Conservation (phyloP, 768 basidiomycete species). For the Sutorius australiensis region DNA sequence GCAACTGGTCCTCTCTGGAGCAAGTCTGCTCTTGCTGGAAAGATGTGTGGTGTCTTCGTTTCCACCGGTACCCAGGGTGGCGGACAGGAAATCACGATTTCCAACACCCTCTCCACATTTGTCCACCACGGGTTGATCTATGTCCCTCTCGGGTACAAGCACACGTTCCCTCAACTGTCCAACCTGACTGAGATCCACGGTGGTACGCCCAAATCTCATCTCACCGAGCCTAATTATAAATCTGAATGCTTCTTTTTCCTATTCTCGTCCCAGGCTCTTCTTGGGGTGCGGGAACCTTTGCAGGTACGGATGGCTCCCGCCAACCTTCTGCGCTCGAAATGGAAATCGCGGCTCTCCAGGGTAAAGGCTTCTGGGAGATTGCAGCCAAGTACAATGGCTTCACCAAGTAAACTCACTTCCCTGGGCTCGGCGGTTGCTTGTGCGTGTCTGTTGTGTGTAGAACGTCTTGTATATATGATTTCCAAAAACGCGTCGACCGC, state of each 20-base stretch:
- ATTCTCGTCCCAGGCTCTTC: conserved; percentile 50
- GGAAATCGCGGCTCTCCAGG: conserved; percentile 55
- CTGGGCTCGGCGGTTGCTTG: neutral
- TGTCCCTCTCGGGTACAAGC: conserved; percentile 51
- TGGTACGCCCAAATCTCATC: conserved; percentile 30
- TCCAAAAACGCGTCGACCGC: neutral
- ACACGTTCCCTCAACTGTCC: conserved; percentile 37
- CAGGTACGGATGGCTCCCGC: conserved; percentile 53
- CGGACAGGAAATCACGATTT: conserved; percentile 42
- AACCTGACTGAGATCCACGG: conserved; percentile 44
- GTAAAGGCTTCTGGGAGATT: conserved; percentile 50
- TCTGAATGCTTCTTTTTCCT: neutral
- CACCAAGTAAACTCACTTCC: conserved; percentile 11
- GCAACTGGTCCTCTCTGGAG: conserved; percentile 45
- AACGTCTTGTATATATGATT: neutral
- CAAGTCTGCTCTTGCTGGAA: conserved; percentile 41
- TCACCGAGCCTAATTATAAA: neutral
- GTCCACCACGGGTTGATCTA: conserved; percentile 54
- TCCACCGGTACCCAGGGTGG: conserved; percentile 46
- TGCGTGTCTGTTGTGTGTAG: neutral
- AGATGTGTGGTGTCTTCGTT: conserved; percentile 46
- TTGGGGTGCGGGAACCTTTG: conserved; percentile 76
- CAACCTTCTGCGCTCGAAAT: conserved; percentile 56
- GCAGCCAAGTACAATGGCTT: conserved; percentile 36
- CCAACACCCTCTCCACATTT: conserved; percentile 42